phyloP scores from a whole-genome alignment of 2,329 filamentous ascomycete species.

The Escovopsis sp. region DNA sequence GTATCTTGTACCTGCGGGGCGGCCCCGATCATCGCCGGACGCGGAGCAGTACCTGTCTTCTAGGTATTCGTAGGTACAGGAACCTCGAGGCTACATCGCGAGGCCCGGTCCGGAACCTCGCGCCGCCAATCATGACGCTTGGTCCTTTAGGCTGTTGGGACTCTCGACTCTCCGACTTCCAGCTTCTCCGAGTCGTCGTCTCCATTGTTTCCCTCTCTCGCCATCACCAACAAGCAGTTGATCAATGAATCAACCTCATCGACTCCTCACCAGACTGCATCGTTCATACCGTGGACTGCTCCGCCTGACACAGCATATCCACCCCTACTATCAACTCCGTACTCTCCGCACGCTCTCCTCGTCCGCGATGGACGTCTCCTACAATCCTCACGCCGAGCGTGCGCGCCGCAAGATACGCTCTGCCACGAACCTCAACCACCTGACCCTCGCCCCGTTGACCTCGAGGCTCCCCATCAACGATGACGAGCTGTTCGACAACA shows the following conservation, averaged over 20 bases:
- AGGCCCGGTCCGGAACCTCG: too few species aligned
- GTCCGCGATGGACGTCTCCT: conserved; percentile 38
- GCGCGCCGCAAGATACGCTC: conserved; percentile 44
- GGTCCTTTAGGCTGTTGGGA: too few species aligned
- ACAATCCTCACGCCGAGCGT: conserved; percentile 44
- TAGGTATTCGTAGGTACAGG: too few species aligned
- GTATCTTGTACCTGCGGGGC: too few species aligned
- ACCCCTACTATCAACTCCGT: neutral
- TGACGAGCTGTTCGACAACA: conserved; percentile 27
- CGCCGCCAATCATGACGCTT: too few species aligned
- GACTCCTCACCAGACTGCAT: neutral
- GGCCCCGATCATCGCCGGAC: too few species aligned
- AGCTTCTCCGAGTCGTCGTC: too few species aligned
- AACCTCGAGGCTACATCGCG: too few species aligned
- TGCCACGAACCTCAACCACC: conserved; percentile 42
- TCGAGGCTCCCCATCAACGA: conserved; percentile 44
- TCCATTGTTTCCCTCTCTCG: too few species aligned
- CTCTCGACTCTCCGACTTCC: too few species aligned
- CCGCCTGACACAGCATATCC: neutral
- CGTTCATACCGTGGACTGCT: neutral
- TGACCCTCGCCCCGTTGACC: conserved; percentile 50
- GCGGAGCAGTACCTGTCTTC: too few species aligned
- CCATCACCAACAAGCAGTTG: neutral
- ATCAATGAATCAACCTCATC: neutral
- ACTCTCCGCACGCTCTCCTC: neutral